A percentile compares a stretch with the other conserved stretches of the same genome.
These are phyloP conservation scores for Suhomyces atakaporum DNA, from an alignment of 1,139 yeast genomes.

Conservation along the genomic window DNA sequence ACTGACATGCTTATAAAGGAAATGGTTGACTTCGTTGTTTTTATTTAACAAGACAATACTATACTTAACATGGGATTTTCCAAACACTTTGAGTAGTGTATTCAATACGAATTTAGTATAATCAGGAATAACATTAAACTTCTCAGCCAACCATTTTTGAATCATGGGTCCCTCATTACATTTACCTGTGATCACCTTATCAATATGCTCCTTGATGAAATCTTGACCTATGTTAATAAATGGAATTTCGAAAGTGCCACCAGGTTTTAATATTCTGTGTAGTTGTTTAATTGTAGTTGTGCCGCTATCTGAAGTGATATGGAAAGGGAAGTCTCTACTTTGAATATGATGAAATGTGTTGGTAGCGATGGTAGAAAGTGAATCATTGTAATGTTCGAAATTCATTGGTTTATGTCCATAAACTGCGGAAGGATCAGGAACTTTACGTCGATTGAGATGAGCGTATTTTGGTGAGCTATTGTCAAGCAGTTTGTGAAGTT, in stretches of 20 bases:
- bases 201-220: conserved; percentile 13
- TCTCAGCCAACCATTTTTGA: conserved; percentile 8
- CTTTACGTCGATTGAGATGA: conserved; percentile 13
- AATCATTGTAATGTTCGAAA: conserved; percentile 35
- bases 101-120: conserved; percentile 26
- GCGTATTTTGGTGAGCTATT: conserved; percentile 24
- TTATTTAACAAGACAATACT: conserved; percentile 34
- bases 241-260: conserved; percentile 41
- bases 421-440: conserved; percentile 23
- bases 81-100: conserved; percentile 33
- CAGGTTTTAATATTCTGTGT: conserved; percentile 37
- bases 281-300: conserved; percentile 34
- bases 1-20: conserved; percentile 33
- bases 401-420: conserved; percentile 37
- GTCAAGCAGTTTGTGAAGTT: conserved; percentile 28
- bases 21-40: conserved; percentile 35
- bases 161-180: conserved; percentile 1
- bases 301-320: conserved; percentile 31
- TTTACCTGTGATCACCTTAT: conserved; percentile 3
- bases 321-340: conserved; percentile 37
- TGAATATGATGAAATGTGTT: conserved; percentile 41
- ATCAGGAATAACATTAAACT: conserved; percentile 30
- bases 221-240: conserved; percentile 21
- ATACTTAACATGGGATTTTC: conserved; percentile 36
- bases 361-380: conserved; percentile 31